These are phyloP conservation scores for Scutellaria baicalensis DNA, from an alignment of 257 asterid genomes.

Conservation along the genomic window DNA sequence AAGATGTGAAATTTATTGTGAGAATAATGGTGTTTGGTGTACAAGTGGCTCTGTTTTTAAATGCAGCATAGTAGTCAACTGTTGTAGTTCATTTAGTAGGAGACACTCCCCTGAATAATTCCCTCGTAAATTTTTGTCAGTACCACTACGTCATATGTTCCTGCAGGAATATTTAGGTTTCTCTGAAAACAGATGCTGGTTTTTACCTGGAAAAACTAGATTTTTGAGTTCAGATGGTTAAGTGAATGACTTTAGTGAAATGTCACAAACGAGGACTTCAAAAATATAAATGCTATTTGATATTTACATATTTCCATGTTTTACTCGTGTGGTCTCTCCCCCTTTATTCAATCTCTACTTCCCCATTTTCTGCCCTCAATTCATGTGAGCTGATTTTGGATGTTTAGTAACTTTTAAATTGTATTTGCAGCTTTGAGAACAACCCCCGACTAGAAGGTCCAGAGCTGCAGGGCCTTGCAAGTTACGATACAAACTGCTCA, in stretches of 20 bases:
- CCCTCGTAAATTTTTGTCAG: not conserved
- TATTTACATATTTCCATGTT: not conserved
- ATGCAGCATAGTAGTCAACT: not conserved
- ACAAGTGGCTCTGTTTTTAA: not conserved
- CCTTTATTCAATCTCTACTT: not conserved
- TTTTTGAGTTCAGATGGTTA: not conserved
- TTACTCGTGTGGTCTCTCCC: not conserved
- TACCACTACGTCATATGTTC: not conserved
- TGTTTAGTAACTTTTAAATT: not conserved
- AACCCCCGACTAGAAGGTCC: slow-evolving; percentile 89
- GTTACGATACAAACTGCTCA: slow-evolving; percentile 74
- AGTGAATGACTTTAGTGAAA: not conserved
- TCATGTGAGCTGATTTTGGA: not conserved
- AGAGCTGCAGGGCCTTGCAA: slow-evolving; percentile 83
- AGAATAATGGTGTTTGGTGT: not conserved
- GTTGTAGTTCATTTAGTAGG: not conserved
- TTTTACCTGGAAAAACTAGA: not conserved
- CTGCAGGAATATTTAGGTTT: not conserved
- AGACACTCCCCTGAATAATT: not conserved
- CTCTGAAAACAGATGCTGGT: not conserved
- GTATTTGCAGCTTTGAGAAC: slow-evolving; percentile 62
- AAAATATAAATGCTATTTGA: not conserved
- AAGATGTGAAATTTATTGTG: not conserved
- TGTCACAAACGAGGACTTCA: not conserved
- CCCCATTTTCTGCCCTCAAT: not conserved